phyloP scores from a whole-genome alignment of 2,329 filamentous ascomycete species.

The Neofusicoccum cordaticola region DNA sequence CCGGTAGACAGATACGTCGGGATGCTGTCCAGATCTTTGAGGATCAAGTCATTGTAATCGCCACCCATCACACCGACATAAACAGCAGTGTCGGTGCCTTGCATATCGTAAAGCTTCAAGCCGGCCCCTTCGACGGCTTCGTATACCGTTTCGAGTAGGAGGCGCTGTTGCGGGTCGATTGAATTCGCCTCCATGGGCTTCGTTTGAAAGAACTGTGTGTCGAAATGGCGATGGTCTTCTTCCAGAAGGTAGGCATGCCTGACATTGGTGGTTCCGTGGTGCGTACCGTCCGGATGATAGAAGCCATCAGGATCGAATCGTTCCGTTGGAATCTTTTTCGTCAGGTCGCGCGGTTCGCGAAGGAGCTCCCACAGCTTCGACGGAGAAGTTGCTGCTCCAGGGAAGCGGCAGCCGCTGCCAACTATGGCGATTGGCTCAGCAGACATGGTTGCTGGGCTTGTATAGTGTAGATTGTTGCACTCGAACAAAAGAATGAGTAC shows the following conservation, averaged over 20 bases:
- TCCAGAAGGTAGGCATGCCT: constrained; percentile 17
- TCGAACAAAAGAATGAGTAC: too few relatives aligned
- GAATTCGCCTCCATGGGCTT: constrained; percentile 16
- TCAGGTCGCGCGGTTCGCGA: constrained; percentile 29
- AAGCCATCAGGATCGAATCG: constrained; percentile 32
- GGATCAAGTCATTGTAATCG: background rate
- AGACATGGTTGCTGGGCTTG: too few relatives aligned
- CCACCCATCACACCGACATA: constrained; percentile 23
- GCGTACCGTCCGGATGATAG: constrained; percentile 19
- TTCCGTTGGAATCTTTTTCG: constrained; percentile 26
- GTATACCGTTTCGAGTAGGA: constrained; percentile 21
- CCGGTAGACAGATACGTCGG: constrained; percentile 28
- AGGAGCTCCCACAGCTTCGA: constrained; percentile 37
- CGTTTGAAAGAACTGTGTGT: constrained; percentile 23
- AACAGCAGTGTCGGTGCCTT: constrained; percentile 23
- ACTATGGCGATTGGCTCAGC: constrained; percentile 34
- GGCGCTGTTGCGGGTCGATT: constrained; percentile 21
- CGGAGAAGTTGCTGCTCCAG: constrained; percentile 30
- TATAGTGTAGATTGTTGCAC: too few relatives aligned
- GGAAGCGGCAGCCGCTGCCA: constrained; percentile 37
- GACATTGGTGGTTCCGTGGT: constrained; percentile 24
- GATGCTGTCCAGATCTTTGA: constrained; percentile 2
- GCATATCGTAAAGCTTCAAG: constrained; percentile 6
- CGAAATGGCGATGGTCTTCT: constrained; percentile 19
- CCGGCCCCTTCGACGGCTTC: constrained; percentile 22